Base-by-base conservation (phyloP, 1,139 yeast species). In the Yamadazyma trypodendri region DNA sequence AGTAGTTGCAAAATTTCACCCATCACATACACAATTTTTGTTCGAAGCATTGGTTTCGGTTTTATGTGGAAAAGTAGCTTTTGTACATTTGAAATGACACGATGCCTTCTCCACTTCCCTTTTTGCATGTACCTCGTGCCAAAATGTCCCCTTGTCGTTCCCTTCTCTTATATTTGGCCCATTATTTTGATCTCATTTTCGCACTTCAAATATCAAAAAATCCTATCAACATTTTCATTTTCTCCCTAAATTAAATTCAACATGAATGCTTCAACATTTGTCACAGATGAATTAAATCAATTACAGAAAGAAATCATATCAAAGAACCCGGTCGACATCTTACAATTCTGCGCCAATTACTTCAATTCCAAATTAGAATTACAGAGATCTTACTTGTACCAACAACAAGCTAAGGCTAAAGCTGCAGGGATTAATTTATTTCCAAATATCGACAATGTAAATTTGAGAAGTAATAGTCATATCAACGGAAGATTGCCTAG, bases 271-370 rank as follows among this genome's bases (percentile, higher is more conserved):
- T 36, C 43, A 34, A 44, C 40, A 34, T 51, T 53, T 41, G 40
- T 51, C 31, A 54, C 60, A 14, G 65, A 77, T 42, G 88, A 81
- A 58, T 70, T 83, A 59, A 75, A 75, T 52, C 77, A 70, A 45
- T 77, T 82, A 57, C 81, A 80, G 58, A 73, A 70, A 52, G 87
- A 81, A 56, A 68, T 84, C 44, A 65, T 71, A 38, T 65, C 73
- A 38, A 76, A 79, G 51, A 77, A 81, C 50, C 95, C 95, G 2
- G 59, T 67, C 14, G 90, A 84, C 55, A 67, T 84, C 22, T 60
- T 84, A 44, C 90, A 84, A 56, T 85, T 84, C 61, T 81, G 90
- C 53, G 84, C 86, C 44, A 76, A 80, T 56, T 82, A 81, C 60
- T 84, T 84, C 65, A 75, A 75, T 52, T 58, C 70, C 36, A 77